Base-by-base conservation (phyloP, 805 yeast species). In the Sugiyamaella marilandica region DNA sequence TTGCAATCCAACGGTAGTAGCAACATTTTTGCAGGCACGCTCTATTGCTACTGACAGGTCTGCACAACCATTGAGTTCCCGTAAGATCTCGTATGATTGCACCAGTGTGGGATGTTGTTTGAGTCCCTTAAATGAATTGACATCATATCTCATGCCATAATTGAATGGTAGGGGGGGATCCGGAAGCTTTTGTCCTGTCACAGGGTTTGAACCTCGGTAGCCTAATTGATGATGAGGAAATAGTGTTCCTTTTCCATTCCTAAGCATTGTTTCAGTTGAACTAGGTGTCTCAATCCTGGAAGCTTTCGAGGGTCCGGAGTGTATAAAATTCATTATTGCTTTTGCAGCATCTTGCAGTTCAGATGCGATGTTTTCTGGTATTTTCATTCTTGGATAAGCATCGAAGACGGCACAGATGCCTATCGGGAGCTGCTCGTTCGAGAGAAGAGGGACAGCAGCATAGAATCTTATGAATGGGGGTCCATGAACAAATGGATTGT, bases 401-500 rank as follows among this genome's bases (percentile, higher is more conserved):
- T 82, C 88, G 69, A 81, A 82, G 0, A 84, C 70, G 0, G 90
- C 70, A 16, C 85, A 62, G 0, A 75, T 76, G 0, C 92, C 92
- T 50, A 85, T 73, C 0, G 71, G 71, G 11, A 72, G 70, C 2
- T 74, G 76, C 9, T 71, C 62, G 11, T 63, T 53, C 1, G 72
- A 54, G 16, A 19, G 39, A 36, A 84, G 60, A 0, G 88, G 87
- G 3, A 82, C 86, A 0, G 86, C 87, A 34, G 82, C 77, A 63
- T 84, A 86, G 61, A 83, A 83, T 52, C 68, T 73, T 49, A 85
- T 78, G 53, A 69, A 68, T 0, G 92, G 90, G 0, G 74, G 70
- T 0, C 83, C 82, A 18, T 73, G 77, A 0, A 86, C 87, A 46
- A 84, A 70, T 0, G 92, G 92, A 60, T 81, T 83, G 39, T 71